Conservation (phyloP, 192 early-diverging fungal genomes). For the Umbelopsis vinacea region DNA sequence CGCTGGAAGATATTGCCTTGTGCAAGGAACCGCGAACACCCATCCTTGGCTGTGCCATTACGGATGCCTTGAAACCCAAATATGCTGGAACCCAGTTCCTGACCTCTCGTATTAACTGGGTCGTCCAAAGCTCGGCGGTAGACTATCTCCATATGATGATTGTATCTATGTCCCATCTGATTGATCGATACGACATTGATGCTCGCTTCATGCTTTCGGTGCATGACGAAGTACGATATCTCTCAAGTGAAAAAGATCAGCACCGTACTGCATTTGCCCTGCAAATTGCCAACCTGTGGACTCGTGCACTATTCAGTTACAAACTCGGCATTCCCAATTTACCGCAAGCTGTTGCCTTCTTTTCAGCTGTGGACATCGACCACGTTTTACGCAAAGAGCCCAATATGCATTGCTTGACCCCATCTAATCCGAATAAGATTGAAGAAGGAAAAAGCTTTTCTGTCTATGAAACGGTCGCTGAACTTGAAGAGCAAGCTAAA, state of each 20-base stretch:
- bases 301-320: constrained; percentile 83
- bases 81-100: constrained; percentile 66
- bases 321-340: constrained; percentile 85
- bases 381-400: constrained; percentile 91
- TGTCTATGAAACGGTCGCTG: constrained; percentile 46
- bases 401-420: constrained; percentile 83
- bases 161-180: constrained; percentile 85
- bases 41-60: constrained; percentile 85
- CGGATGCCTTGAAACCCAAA: constrained; percentile 75
- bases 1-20: constrained; percentile 80
- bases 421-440: constrained; percentile 69
- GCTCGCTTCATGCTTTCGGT: constrained; percentile 89
- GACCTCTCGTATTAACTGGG: constrained; percentile 95
- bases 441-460: constrained; percentile 54
- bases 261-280: constrained; percentile 80
- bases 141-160: constrained; percentile 95
- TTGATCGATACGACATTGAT: constrained; percentile 74
- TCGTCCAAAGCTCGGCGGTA: constrained; percentile 96
- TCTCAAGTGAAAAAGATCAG: constrained; percentile 78
- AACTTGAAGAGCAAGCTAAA: not conserved
- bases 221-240: constrained; percentile 93
- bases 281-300: constrained; percentile 94
- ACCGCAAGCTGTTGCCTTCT: constrained; percentile 91
- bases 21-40: constrained; percentile 80
- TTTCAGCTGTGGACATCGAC: constrained; percentile 94